phyloP scores from a whole-genome alignment of 2,329 filamentous ascomycete genomes.

The Arthrobotrys musiformis region DNA sequence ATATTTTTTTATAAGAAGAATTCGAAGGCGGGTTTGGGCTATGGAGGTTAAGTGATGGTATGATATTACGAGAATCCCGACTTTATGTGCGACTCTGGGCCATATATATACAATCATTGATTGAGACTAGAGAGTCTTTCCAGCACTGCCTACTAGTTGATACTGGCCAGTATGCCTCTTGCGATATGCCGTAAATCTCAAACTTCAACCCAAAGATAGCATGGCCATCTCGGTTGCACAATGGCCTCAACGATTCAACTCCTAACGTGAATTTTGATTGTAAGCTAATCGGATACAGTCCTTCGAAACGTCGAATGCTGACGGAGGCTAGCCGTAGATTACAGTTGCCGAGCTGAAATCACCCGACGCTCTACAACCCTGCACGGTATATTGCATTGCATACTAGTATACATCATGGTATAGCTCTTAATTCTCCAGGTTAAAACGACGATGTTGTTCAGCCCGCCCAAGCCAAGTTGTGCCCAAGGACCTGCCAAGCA shows the following conservation, averaged over 20 bases:
- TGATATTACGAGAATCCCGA: no score
- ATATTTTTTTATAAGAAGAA: no score
- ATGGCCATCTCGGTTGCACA: not conserved
- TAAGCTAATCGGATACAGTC: not conserved
- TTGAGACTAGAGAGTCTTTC: not conserved
- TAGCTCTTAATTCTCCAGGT: not conserved
- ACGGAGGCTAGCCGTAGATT: not conserved
- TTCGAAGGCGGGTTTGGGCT: not conserved
- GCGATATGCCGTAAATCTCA: not conserved
- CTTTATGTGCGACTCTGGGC: not conserved
- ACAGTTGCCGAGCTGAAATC: not conserved
- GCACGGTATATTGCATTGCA: not conserved
- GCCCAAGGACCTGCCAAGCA: not conserved
- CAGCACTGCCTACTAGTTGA: no score
- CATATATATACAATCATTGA: not conserved
- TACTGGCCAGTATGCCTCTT: not conserved
- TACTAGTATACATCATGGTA: not conserved
- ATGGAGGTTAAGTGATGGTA: not conserved
- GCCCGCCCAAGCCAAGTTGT: not conserved
- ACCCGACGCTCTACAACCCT: not conserved
- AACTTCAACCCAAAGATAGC: not conserved
- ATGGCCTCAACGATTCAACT: not conserved
- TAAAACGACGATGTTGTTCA: not conserved
- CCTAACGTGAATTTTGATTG: not conserved
- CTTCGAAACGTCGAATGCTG: not conserved